A percentile compares a stretch with the other conserved stretches of the same genome.
phyloP scores from a whole-genome alignment of 345 rosid genomes.

The Raphanus sativus region DNA sequence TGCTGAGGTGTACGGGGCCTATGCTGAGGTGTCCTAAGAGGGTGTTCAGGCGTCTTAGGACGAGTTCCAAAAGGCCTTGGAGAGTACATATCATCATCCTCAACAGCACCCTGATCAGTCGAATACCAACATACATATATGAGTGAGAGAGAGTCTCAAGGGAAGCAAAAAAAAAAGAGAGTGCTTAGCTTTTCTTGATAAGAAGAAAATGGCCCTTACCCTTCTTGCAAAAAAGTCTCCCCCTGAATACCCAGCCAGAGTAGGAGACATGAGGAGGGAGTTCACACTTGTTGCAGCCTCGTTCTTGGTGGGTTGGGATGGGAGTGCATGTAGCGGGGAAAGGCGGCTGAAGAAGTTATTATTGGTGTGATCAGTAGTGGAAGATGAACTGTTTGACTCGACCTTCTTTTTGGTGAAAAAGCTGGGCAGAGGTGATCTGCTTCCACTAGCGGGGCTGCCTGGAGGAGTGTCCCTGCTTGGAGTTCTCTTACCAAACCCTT shows the following conservation, averaged over 20 bases:
- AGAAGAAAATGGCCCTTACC: slow-evolving; percentile 3
- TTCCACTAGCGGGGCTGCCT: slow-evolving; percentile 30
- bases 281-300: slow-evolving; percentile 4
- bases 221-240: slow-evolving; percentile 28
- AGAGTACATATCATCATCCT: slow-evolving; percentile 25
- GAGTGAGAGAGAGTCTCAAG: neutral
- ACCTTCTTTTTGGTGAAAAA: slow-evolving; percentile 33
- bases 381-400: slow-evolving; percentile 20
- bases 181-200: neutral
- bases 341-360: slow-evolving; percentile 32
- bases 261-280: slow-evolving; percentile 29
- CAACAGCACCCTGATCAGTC: slow-evolving; percentile 10
- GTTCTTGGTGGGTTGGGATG: slow-evolving; percentile 17
- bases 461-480: slow-evolving; percentile 33
- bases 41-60: slow-evolving; percentile 37
- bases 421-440: slow-evolving; percentile 35
- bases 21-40: slow-evolving; percentile 33
- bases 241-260: slow-evolving; percentile 26
- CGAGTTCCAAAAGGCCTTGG: slow-evolving; percentile 30
- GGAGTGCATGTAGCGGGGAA: slow-evolving; percentile 20
- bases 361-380: slow-evolving; percentile 28
- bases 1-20: slow-evolving; percentile 33
- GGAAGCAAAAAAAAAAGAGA: neutral
- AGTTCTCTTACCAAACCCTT: slow-evolving; percentile 38
- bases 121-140: neutral